These are phyloP conservation scores for Rhizoclosmatium globosum DNA, from an alignment of 192 early-diverging fungal species.

Conservation along the genomic window DNA sequence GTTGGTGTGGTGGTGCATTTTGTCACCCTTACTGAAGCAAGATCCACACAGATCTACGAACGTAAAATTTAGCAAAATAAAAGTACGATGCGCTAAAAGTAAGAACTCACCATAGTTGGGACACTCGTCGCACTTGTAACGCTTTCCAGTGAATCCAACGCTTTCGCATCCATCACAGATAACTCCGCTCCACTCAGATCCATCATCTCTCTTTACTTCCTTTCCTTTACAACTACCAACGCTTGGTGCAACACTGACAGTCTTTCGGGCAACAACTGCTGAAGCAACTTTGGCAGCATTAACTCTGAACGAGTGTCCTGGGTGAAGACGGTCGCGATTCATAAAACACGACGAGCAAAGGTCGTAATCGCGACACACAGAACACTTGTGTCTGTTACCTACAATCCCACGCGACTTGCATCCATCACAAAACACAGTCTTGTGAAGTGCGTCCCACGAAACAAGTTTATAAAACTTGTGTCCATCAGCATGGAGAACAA, in stretches of 20 bases:
- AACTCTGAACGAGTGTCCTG: background rate
- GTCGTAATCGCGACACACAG: conserved; percentile 24
- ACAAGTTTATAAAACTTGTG: conserved; percentile 26
- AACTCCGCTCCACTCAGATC: conserved; percentile 27
- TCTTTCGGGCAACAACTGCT: too few relatives aligned
- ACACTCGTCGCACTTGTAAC: conserved; percentile 40
- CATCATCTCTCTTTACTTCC: background rate
- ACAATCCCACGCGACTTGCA: conserved; percentile 33
- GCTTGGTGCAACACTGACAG: too few relatives aligned
- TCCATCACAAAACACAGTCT: conserved; percentile 36
- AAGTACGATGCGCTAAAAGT: background rate
- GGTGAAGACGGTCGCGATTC: background rate
- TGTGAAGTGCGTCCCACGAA: conserved; percentile 4
- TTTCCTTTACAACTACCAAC: background rate
- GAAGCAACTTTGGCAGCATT: background rate
- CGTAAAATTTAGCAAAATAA: background rate
- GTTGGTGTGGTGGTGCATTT: conserved; percentile 5
- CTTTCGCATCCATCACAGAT: conserved; percentile 38
- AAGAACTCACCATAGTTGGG: conserved; percentile 27
- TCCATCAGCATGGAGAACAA: background rate
- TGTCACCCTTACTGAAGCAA: conserved; percentile 17
- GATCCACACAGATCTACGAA: conserved; percentile 34
- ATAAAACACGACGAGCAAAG: conserved; percentile 18
- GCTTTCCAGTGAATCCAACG: conserved; percentile 23
- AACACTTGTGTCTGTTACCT: conserved; percentile 36